phyloP scores from a whole-genome alignment of 371 early-diverging fungal genomes.

The Lichtheimia ramosa region DNA sequence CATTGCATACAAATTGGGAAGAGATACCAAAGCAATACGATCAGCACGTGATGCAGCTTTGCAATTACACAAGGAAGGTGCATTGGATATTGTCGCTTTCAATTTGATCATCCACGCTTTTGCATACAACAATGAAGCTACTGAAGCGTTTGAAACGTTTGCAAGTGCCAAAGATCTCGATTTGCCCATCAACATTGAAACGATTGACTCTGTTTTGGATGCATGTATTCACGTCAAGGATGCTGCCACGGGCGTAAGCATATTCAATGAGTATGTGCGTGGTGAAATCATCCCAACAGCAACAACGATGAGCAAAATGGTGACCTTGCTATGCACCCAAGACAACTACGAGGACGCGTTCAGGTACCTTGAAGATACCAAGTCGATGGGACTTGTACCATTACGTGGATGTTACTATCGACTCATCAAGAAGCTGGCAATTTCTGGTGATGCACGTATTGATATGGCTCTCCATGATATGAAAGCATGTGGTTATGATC shows the following conservation, averaged over 20 bases:
- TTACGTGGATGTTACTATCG: slow-evolving; percentile 56
- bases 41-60: slow-evolving; percentile 42
- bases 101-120: slow-evolving; percentile 55
- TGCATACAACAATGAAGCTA: slow-evolving; percentile 36
- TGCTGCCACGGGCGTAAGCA: slow-evolving; percentile 39
- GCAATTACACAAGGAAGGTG: slow-evolving; percentile 22
- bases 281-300: slow-evolving; percentile 33
- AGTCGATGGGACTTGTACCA: slow-evolving; percentile 59
- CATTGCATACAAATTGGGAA: slow-evolving; percentile 17
- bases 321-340: slow-evolving; percentile 50
- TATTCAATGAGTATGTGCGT: slow-evolving; percentile 26
- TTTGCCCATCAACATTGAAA: slow-evolving; percentile 49
- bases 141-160: slow-evolving; percentile 47
- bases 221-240: slow-evolving; percentile 55
- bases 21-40: slow-evolving; percentile 31
- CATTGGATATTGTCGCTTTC: slow-evolving; percentile 55
- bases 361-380: slow-evolving; percentile 73
- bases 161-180: slow-evolving; percentile 29
- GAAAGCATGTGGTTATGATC: slow-evolving; percentile 58
- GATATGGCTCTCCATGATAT: slow-evolving; percentile 67
- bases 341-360: slow-evolving; percentile 78
- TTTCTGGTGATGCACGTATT: slow-evolving; percentile 64
- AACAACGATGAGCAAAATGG: slow-evolving; percentile 61
- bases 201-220: slow-evolving; percentile 61
- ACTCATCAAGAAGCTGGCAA: slow-evolving; percentile 62